Conservation (phyloP, 2,329 filamentous ascomycete genomes). For the Periconia macrospinosa region DNA sequence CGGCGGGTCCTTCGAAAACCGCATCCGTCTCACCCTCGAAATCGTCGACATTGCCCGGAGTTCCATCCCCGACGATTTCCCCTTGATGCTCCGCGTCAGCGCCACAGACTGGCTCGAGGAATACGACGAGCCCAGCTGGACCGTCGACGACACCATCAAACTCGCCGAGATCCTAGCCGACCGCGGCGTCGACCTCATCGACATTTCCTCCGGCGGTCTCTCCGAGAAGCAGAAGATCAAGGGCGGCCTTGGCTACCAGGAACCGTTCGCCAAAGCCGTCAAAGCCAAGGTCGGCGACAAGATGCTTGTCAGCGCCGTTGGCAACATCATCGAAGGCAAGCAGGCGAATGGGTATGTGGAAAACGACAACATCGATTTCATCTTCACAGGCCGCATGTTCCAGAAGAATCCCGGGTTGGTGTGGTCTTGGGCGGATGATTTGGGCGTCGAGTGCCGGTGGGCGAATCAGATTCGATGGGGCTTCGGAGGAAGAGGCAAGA, state of each 20-base stretch:
- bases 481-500: constrained; percentile 53
- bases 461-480: constrained; percentile 71
- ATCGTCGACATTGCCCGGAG: constrained; percentile 64
- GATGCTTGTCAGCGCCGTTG: constrained; percentile 74
- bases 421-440: constrained; percentile 70
- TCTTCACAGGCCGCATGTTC: constrained; percentile 74
- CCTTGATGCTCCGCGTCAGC: constrained; percentile 73
- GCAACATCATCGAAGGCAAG: constrained; percentile 69
- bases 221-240: constrained; percentile 63
- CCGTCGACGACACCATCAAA: constrained; percentile 61
- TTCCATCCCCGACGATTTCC: constrained; percentile 67
- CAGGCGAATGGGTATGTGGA: constrained; percentile 55
- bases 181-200: constrained; percentile 78
- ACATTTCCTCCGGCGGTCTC: constrained; percentile 78
- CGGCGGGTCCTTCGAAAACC: constrained; percentile 72
- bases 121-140: constrained; percentile 65
- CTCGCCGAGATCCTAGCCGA: constrained; percentile 70
- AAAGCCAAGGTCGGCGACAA: constrained; percentile 73
- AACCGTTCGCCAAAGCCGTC: constrained; percentile 70
- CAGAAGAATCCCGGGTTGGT: constrained; percentile 81
- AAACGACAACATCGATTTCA: constrained; percentile 62
- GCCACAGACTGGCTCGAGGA: constrained; percentile 76
- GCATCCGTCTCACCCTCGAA: constrained; percentile 68
- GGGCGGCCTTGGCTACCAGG: constrained; percentile 70
- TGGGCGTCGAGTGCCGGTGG: constrained; percentile 71